Evolutionary conservation across 2,329 filamentous ascomycete species (phyloP), one percentile per base, ranked within the genome.

Genomic region (Trichoderma breve): DNA sequence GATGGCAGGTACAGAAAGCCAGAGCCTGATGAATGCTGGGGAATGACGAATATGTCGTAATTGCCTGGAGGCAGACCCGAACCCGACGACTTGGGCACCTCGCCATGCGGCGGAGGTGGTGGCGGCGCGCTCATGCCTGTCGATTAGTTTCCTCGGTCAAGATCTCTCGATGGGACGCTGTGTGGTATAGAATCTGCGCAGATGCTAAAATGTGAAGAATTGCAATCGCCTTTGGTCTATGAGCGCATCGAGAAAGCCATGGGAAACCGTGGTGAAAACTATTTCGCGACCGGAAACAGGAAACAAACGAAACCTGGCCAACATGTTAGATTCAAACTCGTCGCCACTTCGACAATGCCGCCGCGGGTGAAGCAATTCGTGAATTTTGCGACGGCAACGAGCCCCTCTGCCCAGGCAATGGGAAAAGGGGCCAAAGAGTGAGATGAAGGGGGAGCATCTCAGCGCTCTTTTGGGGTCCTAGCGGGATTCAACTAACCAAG

Each of bases 21-120:
- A 0, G 91, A 90, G 68, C 95, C 95, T 7, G 95, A 88, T 12
- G 94, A 95, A 81, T 97, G 94, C 61, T 95, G 93, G 8, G 95
- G 95, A 78, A 98, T 95, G 80, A 98, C 92, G 84, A 98, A 98
- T 79, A 98, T 97, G 84, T 98, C 95, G 82, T 97, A 98, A 80
- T 96, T 97, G 70, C 95, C 95, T 1, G 92, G 87, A 3, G 95
- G 95, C 62, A 98, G 85, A 71, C 92, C 92, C 18, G 85, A 43
- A 6, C 34, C 34, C 36, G 36, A 43, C 36, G 36, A 86, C 80
- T 91, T 91, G 64, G 93, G 92, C 76, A 90, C 91, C 79, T 90
- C 87, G 82, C 94, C 94, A 83, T 97, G 94, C 74, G 93, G 94
- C 79, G 94, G 94, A 75, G 93, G 93, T 76, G 93, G 94, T 75